Conservation (phyloP, 495 filamentous ascomycete species). For the Penicillium nucicola region DNA sequence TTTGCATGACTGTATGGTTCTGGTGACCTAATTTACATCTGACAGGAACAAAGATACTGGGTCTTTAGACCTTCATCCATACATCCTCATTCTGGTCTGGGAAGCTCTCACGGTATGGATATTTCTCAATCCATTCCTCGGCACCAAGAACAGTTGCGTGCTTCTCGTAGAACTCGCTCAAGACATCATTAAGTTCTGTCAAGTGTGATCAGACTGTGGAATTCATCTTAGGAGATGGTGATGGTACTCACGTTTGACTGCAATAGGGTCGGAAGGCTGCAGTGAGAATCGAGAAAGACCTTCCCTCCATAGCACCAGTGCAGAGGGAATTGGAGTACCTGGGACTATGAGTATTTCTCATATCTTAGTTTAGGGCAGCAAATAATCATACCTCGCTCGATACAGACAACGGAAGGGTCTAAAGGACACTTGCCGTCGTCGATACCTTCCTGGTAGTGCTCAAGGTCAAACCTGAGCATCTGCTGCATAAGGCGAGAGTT, state of each 20-base stretch:
- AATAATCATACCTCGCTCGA: not conserved
- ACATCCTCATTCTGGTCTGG: conserved; percentile 2
- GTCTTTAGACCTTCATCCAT: conserved; percentile 1
- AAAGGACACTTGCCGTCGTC: not conserved
- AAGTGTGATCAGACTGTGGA: not conserved
- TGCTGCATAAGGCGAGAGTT: conserved; percentile 8
- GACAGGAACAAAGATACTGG: not conserved
- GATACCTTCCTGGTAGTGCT: conserved; percentile 1
- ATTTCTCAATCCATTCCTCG: conserved; percentile 5
- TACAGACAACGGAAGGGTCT: conserved; percentile 1
- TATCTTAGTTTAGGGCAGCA: not conserved
- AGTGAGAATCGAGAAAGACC: conserved; percentile 3
- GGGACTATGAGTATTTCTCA: not conserved
- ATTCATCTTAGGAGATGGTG: not conserved
- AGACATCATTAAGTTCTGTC: not conserved
- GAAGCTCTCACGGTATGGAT: conserved; percentile 4
- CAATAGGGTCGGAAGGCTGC: conserved; percentile 1
- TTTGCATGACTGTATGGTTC: too few relatives aligned
- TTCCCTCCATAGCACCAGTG: conserved; percentile 1
- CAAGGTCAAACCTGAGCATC: conserved; percentile 5
- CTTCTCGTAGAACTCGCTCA: conserved; percentile 5
- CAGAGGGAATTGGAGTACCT: conserved; percentile 2
- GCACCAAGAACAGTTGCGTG: not conserved
- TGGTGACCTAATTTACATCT: not conserved
- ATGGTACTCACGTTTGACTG: conserved; percentile 1